Percentiles rank a stretch among this genome's conserved stretches.
These are phyloP conservation scores for Fonsecaea pedrosoi DNA, from an alignment of 2,329 filamentous ascomycete species.

Conservation along the genomic window DNA sequence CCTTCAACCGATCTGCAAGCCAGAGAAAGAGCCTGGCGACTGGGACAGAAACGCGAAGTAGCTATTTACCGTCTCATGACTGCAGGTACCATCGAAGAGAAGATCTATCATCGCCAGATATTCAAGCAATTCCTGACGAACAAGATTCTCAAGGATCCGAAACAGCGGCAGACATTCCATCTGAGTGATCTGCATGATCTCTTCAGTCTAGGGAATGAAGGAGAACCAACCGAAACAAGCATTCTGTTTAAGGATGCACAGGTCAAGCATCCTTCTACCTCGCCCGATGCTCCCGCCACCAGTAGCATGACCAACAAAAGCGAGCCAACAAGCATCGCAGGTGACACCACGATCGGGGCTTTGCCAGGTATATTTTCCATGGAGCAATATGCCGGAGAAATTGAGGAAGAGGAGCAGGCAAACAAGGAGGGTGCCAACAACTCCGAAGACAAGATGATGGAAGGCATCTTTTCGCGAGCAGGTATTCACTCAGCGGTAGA, in stretches of 20 bases:
- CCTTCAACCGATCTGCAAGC: slow-evolving; percentile 96
- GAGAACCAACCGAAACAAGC: slow-evolving; percentile 79
- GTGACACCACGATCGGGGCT: slow-evolving; percentile 55
- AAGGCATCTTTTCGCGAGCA: slow-evolving; percentile 84
- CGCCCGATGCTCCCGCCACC: slow-evolving; percentile 17
- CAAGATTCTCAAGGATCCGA: slow-evolving; percentile 92
- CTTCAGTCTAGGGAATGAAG: slow-evolving; percentile 76
- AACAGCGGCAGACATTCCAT: slow-evolving; percentile 89
- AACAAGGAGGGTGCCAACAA: slow-evolving; percentile 45
- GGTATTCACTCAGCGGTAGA: slow-evolving; percentile 90
- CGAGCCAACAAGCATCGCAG: slow-evolving; percentile 37
- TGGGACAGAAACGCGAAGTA: slow-evolving; percentile 93
- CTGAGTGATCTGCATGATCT: slow-evolving; percentile 89
- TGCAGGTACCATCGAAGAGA: slow-evolving; percentile 96
- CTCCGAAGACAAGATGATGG: slow-evolving; percentile 78
- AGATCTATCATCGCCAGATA: slow-evolving; percentile 98
- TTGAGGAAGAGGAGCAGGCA: slow-evolving; percentile 49
- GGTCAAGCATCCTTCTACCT: slow-evolving; percentile 64
- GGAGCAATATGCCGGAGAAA: slow-evolving; percentile 66
- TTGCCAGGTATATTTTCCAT: slow-evolving; percentile 68
- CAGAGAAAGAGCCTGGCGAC: slow-evolving; percentile 90
- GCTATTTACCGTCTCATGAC: slow-evolving; percentile 98
- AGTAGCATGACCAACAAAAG: slow-evolving; percentile 36
- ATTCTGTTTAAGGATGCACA: slow-evolving; percentile 88
- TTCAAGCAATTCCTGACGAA: slow-evolving; percentile 98